Evolutionary conservation across 352 stramenopile species (phyloP), one percentile per base, ranked within the genome.

Genomic region (Pilasporangium apinafurcum): DNA sequence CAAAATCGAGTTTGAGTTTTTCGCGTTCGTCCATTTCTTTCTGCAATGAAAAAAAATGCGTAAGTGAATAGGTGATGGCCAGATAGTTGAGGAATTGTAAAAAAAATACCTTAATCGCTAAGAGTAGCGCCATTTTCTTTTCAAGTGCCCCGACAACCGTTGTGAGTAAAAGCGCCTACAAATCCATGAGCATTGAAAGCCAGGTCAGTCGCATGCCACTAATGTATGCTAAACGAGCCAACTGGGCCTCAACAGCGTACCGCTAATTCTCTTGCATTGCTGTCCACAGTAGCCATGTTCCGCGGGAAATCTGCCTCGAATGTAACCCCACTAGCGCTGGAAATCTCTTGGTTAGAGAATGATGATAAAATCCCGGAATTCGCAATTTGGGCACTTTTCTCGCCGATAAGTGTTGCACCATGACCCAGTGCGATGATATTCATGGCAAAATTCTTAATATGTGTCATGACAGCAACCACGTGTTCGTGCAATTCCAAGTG

Each of bases 391-490:
- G 43, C 41, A 5, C 42, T 49, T 31, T 44, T 47, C 22, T 65
- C 38, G 12, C 56, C 51, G 30, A 69, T 69, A 31, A 63, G 50
- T 7, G 51, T 48, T 3, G 56, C 51, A n/a, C 47, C 47, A 37
- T 69, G 56, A 6, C 59, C 59, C n/a, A 69, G 35, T 13, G 59
- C 59, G 6, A 76, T 58, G 7, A 72, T 41, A 27, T 59, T 72
- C 10, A 61, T 65, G 22, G 57, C 60, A 54, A 65, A 76, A 35
- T 50, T 76, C 37, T 72, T 72, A 34, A 67, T 53, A 33, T 72
- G 59, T 5, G 43, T 56, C 25, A 63, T 41, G 25, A 76, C 38
- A 9, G 35, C 37, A 4, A 47, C 20, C 4, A 73, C 44, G 28
- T 61, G 40, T 2, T 60, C 49, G 18, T 59, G 47, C 22, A 76